Evolutionary conservation across 805 yeast genomes (phyloP).

Genomic region (Nakazawaea pomicola): DNA sequence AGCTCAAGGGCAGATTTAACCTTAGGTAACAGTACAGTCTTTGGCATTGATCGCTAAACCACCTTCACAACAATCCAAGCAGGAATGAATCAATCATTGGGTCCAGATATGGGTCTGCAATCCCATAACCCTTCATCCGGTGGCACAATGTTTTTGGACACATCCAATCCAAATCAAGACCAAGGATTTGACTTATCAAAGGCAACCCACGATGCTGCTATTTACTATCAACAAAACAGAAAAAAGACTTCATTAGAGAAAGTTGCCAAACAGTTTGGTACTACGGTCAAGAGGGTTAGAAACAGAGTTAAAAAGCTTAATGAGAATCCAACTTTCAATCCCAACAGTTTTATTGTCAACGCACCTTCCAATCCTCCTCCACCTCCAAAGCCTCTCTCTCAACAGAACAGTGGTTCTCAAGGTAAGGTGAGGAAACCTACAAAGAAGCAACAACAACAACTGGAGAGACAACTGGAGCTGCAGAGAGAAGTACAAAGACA

Average conservation of each 20-base stretch:
- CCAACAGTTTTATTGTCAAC: conserved; percentile 10
- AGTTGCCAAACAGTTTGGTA: conserved; percentile 13
- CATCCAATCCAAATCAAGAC: conserved; percentile 1
- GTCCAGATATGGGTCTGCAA: conserved; percentile 3
- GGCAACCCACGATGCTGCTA: conserved; percentile 12
- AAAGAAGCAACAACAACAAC: conserved; percentile 5
- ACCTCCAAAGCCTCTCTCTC: conserved; percentile 1
- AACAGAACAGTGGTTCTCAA: not conserved
- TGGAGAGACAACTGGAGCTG: conserved; percentile 3
- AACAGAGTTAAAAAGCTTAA: conserved; percentile 11
- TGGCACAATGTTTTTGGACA: conserved; percentile 7
- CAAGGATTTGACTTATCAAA: conserved; percentile 10
- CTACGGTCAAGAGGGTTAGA: conserved; percentile 13
- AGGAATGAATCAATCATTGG: conserved; percentile 9
- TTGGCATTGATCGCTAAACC: too few relatives aligned
- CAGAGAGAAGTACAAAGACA: conserved; percentile 7
- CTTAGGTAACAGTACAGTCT: not conserved
- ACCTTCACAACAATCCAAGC: too few relatives aligned
- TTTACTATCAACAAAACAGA: conserved; percentile 10
- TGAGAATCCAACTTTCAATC: conserved; percentile 11
- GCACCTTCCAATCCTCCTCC: conserved; percentile 10
- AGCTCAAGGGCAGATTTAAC: conserved; percentile 5
- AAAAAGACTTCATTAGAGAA: conserved; percentile 13
- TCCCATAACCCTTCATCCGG: not conserved
- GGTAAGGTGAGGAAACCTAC: conserved; percentile 7